These are phyloP conservation scores for Magnolia sinica DNA, from an alignment of 164 flowering plant genomes.

Conservation along the genomic window DNA sequence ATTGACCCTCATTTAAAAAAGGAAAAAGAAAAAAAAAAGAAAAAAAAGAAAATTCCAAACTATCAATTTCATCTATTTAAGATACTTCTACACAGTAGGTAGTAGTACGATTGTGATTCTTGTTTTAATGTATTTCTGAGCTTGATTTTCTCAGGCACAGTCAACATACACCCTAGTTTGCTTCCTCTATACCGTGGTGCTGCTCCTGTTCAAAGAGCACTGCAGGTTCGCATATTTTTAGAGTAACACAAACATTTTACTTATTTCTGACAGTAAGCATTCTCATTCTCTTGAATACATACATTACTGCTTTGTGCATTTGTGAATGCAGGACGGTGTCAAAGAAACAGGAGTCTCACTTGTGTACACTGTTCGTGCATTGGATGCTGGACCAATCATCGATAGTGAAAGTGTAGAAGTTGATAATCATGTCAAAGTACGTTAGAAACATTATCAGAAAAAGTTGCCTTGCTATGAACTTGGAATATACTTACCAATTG, in stretches of 20 bases:
- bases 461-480: neutral
- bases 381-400: conserved; percentile 97
- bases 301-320: neutral
- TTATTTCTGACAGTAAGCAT: neutral
- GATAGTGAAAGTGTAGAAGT: conserved; percentile 58
- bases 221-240: conserved; percentile 55
- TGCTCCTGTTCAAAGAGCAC: conserved; percentile 97
- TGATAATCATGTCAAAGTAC: conserved; percentile 84
- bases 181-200: conserved; percentile 96
- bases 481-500: neutral
- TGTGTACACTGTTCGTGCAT: conserved; percentile 74
- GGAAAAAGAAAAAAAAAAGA: too few species aligned
- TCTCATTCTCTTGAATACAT: neutral
- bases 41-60: too few species aligned
- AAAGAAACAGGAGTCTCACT: conserved; percentile 95
- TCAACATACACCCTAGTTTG: conserved; percentile 94
- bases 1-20: too few species aligned
- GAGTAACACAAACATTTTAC: neutral
- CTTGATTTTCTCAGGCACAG: conserved; percentile 53
- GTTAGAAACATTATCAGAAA: neutral
- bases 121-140: neutral
- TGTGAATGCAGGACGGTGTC: conserved; percentile 73
- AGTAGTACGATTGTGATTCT: neutral
- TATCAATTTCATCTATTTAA: neutral
- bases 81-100: neutral